Base-by-base conservation (phyloP, 257 asterid genomes). In the Linderniella brevidens region DNA sequence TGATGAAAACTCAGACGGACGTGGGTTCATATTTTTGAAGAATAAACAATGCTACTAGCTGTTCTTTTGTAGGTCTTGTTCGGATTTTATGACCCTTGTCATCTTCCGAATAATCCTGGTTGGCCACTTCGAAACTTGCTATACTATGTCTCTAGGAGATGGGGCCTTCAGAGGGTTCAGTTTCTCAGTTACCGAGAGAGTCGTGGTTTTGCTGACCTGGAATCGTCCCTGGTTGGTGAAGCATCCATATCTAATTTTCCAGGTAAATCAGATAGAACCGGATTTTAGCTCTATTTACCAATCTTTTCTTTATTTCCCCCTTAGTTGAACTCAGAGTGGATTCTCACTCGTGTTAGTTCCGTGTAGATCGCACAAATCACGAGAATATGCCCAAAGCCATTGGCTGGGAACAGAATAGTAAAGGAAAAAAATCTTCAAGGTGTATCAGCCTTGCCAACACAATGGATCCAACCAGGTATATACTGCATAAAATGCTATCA, bases 111-210 rank as follows among this genome's bases (percentile, higher is more conserved):
- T 50, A 80, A 80, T 69, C 95, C 95, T 45, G 94, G 98, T 45
- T 88, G 98, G 98, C 94, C 94, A 32, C 92, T 88, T 50, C 88
- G 93, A 56, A 88, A 88, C 67, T 76, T 69, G 56, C 71, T 88
- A 29, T 62, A 75, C 65, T 88, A 56, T 74, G 68, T 88, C 66
- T 69, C 55, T 69, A 55, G 63, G 68, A 80, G 78, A 70, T 78
- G 80, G 92, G 68, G 78, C 29, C 67, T 75, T 60, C 69, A 69
- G 54, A 78, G 74, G 64, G 50, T 76, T 66, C 59, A 52, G 19
- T 78, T 88, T 57, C 73, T 88, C 32, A 78, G 95, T 66, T 88
- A 84, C 62, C 92, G 95, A 8, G 98, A 88, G 69, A 74, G 58
- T 64, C 93, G 81, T 54, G 98, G 95, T 54, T 76, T 80, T 65